Evolutionary conservation across 495 filamentous ascomycete genomes (phyloP), one percentile per base, ranked within the genome.

Genomic region (Talaromyces liani): DNA sequence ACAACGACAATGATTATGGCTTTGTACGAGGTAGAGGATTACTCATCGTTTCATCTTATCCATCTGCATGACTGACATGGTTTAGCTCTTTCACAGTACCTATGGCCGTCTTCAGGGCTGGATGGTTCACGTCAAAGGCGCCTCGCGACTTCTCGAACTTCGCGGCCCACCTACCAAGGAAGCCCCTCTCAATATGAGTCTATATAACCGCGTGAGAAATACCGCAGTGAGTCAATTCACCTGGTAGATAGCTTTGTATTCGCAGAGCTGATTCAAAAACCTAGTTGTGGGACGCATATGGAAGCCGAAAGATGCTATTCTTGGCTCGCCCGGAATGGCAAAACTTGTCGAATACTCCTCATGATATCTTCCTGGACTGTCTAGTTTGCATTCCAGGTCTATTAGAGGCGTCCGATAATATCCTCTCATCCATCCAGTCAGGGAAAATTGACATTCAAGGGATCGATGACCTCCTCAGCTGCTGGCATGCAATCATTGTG

Each of bases 61-160:
- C 1, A 24, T 31, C 5, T 33, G 16, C 24, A 36, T 33, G 56
- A 16, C 56, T 58, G 12, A 58, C 56, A 22, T 9, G 4, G 1
- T 1, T 2, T 10, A 62, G 60, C 60, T 62, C n/a, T 62, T 62
- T 49, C 60, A 62, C n/a, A 47, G 60, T 16, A 53, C 60, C 60
- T 62, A 62, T 36, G 14, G 29, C 6, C 34, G 41, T 20, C 45
- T 62, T 8, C 60, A 62, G 12, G 60, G 60, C 9, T 62, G 60
- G 60, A 62, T 62, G 60, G 31, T 62, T 20, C 60, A 62, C n/a
- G 60, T 62, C 24, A 51, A 62, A 54, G 60, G 60, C n/a, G 60
- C 60, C 4, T 34, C 45, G 20, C 24, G 60, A 33, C 22, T 62
- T 54, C 47, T 62, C 31, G 22, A 62, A 16, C 45, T 62, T 8